Evolutionary conservation across 148 eudicot species (phyloP).

Genomic region (Spergularia marina): DNA sequence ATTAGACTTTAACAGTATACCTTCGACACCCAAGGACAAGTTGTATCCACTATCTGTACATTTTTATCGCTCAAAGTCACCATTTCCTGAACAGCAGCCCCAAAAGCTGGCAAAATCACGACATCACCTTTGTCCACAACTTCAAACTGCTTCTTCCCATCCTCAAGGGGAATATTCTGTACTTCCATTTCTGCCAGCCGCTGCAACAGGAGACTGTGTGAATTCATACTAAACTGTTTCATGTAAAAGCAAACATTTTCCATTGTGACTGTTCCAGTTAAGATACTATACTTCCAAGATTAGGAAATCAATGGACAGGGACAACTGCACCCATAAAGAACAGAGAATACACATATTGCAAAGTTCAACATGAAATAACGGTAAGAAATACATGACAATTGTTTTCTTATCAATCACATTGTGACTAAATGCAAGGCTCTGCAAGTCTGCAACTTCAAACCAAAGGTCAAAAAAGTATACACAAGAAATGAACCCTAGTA

Average conservation of each 20-base stretch:
- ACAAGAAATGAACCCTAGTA: no score
- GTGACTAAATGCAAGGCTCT: no score
- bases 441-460: no score
- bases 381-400: no score
- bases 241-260: background rate
- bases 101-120: slow-evolving; percentile 95
- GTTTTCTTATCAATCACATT: no score
- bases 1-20: slow-evolving; percentile 35
- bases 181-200: slow-evolving; percentile 85
- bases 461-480: no score
- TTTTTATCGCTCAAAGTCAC: slow-evolving; percentile 65
- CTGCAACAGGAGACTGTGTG: slow-evolving; percentile 39
- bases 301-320: no score
- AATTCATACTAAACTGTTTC: background rate
- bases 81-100: slow-evolving; percentile 98
- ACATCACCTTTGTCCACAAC: slow-evolving; percentile 80
- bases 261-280: background rate
- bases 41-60: slow-evolving; percentile 96
- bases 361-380: no score
- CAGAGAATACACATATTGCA: no score
- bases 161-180: slow-evolving; percentile 61
- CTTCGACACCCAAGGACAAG: slow-evolving; percentile 98
- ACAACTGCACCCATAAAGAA: no score
- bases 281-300: background rate
- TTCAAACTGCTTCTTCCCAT: slow-evolving; percentile 80